Evolutionary conservation across 2,329 filamentous ascomycete species (phyloP).

Genomic region (Pleomassaria siparia): DNA sequence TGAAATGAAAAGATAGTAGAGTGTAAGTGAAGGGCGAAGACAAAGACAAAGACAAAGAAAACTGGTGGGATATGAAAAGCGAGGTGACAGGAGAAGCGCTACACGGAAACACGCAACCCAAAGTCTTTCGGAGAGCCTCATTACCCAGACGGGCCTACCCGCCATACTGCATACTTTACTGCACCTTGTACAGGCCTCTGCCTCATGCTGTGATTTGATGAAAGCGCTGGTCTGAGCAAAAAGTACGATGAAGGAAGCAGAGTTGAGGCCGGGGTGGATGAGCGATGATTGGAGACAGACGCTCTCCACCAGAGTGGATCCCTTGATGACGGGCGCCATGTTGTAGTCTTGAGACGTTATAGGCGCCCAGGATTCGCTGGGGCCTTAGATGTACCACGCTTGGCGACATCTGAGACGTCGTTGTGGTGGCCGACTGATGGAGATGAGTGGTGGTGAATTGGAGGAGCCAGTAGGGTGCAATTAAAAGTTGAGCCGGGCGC

Average conservation of each 20-base stretch:
- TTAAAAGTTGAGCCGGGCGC: background rate
- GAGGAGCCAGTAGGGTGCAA: slow-evolving; percentile 23
- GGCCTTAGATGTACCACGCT: slow-evolving; percentile 35
- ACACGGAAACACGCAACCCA: slow-evolving; percentile 28
- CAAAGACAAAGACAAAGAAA: slow-evolving; percentile 6
- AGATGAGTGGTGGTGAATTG: slow-evolving; percentile 13
- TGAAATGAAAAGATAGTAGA: slow-evolving; percentile 14
- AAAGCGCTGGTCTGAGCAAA: slow-evolving; percentile 24
- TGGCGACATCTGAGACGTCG: slow-evolving; percentile 39
- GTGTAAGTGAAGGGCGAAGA: background rate
- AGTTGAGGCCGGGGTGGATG: slow-evolving; percentile 20
- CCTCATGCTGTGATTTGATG: slow-evolving; percentile 26
- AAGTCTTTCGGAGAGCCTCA: slow-evolving; percentile 23
- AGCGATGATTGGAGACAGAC: slow-evolving; percentile 37
- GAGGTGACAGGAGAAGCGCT: slow-evolving; percentile 18
- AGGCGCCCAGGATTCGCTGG: slow-evolving; percentile 43
- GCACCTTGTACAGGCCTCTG: slow-evolving; percentile 19
- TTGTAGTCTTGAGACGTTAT: slow-evolving; percentile 31
- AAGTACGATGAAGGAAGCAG: slow-evolving; percentile 26
- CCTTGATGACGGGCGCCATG: slow-evolving; percentile 37
- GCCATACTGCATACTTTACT: slow-evolving; percentile 31
- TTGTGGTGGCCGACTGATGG: slow-evolving; percentile 30
- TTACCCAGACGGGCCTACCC: slow-evolving; percentile 24
- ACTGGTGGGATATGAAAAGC: slow-evolving; percentile 13
- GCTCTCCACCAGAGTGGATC: slow-evolving; percentile 21